These are phyloP conservation scores for Symbiotaphrina buchneri DNA, from an alignment of 495 filamentous ascomycete species.

Conservation along the genomic window DNA sequence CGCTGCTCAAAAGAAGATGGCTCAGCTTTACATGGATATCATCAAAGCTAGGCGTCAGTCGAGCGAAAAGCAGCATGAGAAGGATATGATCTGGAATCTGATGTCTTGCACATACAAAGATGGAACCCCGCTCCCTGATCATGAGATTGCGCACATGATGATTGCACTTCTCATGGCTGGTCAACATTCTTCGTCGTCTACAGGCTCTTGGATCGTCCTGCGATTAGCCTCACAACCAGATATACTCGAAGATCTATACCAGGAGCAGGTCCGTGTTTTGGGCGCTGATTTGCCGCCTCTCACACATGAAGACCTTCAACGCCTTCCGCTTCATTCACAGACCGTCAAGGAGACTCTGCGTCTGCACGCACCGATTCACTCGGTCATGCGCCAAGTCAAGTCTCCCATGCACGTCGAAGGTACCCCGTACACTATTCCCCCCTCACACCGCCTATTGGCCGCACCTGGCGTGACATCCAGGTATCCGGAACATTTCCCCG, in stretches of 20 bases:
- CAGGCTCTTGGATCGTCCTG: conserved; percentile 35
- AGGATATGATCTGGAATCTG: conserved; percentile 49
- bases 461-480: conserved; percentile 39
- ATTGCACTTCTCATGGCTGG: conserved; percentile 44
- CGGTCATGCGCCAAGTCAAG: conserved; percentile 37
- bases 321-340: conserved; percentile 29
- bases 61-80: conserved; percentile 25
- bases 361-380: conserved; percentile 41
- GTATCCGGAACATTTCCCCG: conserved; percentile 52
- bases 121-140: conserved; percentile 32
- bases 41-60: conserved; percentile 25
- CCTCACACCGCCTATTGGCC: conserved; percentile 23
- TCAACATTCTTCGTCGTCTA: conserved; percentile 38
- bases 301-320: conserved; percentile 27
- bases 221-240: conserved; percentile 30
- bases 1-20: conserved; percentile 29
- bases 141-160: conserved; percentile 45
- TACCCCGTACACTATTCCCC: conserved; percentile 22
- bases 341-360: conserved; percentile 39
- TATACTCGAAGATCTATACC: conserved; percentile 31
- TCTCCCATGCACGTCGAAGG: conserved; percentile 28
- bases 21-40: conserved; percentile 34
- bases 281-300: conserved; percentile 26
- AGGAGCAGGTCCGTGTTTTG: conserved; percentile 27
- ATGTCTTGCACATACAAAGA: conserved; percentile 42